A percentile compares a stretch with the other conserved stretches of the same genome.
Conservation (phyloP, 129 eudicot genomes). For the Lonicera japonica region DNA sequence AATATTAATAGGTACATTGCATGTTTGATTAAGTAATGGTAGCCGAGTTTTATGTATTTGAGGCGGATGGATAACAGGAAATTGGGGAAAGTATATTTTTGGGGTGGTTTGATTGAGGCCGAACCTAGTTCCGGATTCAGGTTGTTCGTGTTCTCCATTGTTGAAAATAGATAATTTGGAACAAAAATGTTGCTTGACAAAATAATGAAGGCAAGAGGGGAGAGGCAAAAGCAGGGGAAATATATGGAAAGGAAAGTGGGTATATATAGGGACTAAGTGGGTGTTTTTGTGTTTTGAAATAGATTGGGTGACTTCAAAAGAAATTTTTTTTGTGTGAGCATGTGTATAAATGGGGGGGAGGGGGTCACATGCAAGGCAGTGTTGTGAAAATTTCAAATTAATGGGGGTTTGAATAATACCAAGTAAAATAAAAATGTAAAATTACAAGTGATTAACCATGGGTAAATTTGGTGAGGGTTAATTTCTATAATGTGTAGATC, state of each 20-base stretch:
- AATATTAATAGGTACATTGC: conserved; percentile 54
- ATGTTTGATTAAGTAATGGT: conserved; percentile 64
- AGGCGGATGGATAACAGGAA: conserved; percentile 53
- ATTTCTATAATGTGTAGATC: too few species aligned
- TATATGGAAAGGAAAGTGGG: background rate
- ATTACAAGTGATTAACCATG: too few species aligned
- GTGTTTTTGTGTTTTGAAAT: conserved; percentile 3
- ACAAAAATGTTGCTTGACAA: background rate
- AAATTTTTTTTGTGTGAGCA: too few species aligned
- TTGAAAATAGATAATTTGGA: background rate
- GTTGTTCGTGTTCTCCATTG: conserved; percentile 22
- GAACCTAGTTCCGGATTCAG: conserved; percentile 6
- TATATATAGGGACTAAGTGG: background rate
- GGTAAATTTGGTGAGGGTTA: too few species aligned
- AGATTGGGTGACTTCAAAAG: conserved; percentile 31
- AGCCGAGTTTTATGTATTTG: conserved; percentile 81
- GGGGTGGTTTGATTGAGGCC: background rate
- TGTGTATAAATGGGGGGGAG: too few species aligned
- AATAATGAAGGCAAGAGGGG: background rate
- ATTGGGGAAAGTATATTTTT: conserved; percentile 41
- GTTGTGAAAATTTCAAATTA: too few species aligned
- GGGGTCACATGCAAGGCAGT: background rate
- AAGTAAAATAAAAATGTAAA: too few species aligned
- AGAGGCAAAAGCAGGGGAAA: background rate
- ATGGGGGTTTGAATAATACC: too few species aligned